Evolutionary conservation across 163 green algal genomes (phyloP).

Genomic region (Coccomyxa subellipsoidea): DNA sequence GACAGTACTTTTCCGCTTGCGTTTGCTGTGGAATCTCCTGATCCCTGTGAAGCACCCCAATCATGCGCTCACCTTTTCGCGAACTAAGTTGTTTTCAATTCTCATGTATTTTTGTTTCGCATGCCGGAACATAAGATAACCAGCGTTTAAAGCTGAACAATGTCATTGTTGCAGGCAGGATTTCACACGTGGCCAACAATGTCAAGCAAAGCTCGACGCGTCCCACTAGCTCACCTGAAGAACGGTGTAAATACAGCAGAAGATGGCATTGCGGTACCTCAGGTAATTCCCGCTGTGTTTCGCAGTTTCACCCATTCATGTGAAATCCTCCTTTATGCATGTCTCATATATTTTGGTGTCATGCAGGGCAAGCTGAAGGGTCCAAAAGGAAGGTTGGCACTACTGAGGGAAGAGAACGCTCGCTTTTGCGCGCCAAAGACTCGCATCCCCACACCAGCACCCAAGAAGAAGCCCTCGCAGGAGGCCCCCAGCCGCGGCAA

Average conservation of each 20-base stretch:
- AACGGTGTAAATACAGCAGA: neutral
- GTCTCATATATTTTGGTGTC: too few species aligned
- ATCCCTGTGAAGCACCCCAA: too few species aligned
- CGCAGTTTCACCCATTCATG: too few species aligned
- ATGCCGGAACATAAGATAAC: too few species aligned
- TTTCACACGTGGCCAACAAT: neutral
- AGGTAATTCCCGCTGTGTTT: neutral
- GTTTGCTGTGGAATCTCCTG: too few species aligned
- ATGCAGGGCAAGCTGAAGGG: neutral
- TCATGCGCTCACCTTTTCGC: too few species aligned
- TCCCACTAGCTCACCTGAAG: neutral
- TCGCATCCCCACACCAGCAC: neutral
- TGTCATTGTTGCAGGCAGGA: neutral
- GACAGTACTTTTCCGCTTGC: too few species aligned
- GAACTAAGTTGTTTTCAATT: too few species aligned
- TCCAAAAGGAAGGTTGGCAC: neutral
- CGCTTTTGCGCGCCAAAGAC: conserved; percentile 1
- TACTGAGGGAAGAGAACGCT: neutral
- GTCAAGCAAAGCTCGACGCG: neutral
- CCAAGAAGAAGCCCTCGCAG: neutral
- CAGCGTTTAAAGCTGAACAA: too few species aligned
- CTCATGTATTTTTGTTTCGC: too few species aligned
- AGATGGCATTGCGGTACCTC: neutral
- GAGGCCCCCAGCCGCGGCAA: neutral
- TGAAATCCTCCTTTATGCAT: too few species aligned